Percentiles rank a stretch among this genome's conserved stretches.
Conservation (phyloP, 805 yeast genomes). For the Teunomyces kruisii region DNA sequence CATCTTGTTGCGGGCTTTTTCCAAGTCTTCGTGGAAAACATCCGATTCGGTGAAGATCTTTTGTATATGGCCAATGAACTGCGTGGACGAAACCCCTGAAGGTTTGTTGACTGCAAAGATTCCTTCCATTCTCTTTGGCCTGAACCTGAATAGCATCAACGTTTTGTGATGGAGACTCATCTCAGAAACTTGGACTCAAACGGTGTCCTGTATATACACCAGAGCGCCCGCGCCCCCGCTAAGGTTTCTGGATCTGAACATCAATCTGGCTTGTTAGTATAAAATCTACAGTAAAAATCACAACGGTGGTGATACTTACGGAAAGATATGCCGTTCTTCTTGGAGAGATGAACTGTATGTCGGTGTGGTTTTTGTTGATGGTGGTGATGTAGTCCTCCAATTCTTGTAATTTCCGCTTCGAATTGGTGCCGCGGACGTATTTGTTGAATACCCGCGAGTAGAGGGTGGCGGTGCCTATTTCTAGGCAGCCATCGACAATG, state of each 20-base stretch:
- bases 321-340: constrained; percentile 54
- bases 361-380: constrained; percentile 19
- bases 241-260: constrained; percentile 50
- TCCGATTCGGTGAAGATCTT: constrained; percentile 57
- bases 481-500: constrained; percentile 40
- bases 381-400: constrained; percentile 43
- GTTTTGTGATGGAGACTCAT: background rate
- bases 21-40: constrained; percentile 54
- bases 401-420: constrained; percentile 28
- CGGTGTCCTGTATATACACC: background rate
- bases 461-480: constrained; percentile 38
- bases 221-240: background rate
- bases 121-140: constrained; percentile 66
- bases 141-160: constrained; percentile 13
- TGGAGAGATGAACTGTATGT: constrained; percentile 49
- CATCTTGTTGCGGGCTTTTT: constrained; percentile 48
- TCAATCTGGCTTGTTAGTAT: constrained; percentile 39
- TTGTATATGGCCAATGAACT: constrained; percentile 68
- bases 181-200: background rate
- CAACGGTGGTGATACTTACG: constrained; percentile 23
- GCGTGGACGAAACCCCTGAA: constrained; percentile 76
- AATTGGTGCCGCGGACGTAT: constrained; percentile 16
- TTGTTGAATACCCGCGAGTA: constrained; percentile 22
- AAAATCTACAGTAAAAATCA: background rate
- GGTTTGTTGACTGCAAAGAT: constrained; percentile 92